Conservation (phyloP, 805 yeast genomes). For the Yarrowia osloensis region DNA sequence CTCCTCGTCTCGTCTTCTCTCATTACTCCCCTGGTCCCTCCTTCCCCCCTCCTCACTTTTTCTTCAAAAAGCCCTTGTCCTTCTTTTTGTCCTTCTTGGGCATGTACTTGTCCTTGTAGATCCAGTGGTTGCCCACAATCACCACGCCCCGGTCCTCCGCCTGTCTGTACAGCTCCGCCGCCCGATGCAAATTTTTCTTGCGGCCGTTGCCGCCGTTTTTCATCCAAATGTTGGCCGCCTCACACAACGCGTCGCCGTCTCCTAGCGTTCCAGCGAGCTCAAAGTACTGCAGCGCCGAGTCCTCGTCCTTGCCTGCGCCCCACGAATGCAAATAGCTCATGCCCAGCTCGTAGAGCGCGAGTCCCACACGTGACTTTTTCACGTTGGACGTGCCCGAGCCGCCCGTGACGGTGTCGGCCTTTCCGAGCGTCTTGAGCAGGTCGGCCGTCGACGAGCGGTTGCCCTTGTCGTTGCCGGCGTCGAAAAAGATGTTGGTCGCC, state of each 20-base stretch:
- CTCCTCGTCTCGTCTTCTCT: background rate
- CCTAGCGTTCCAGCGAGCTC: slow-evolving; percentile 71
- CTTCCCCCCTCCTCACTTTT: slow-evolving; percentile 13
- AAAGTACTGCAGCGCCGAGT: slow-evolving; percentile 57
- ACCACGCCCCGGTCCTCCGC: slow-evolving; percentile 64
- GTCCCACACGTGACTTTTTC: slow-evolving; percentile 39
- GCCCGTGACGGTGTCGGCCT: slow-evolving; percentile 11
- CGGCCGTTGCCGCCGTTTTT: slow-evolving; percentile 52
- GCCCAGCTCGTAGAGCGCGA: slow-evolving; percentile 62
- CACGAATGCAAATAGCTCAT: slow-evolving; percentile 57
- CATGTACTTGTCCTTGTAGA: slow-evolving; percentile 67
- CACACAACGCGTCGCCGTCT: slow-evolving; percentile 65
- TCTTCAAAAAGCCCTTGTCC: slow-evolving; percentile 28
- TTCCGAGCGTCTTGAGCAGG: slow-evolving; percentile 32
- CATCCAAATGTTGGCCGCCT: slow-evolving; percentile 69
- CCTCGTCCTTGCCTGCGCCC: slow-evolving; percentile 58
- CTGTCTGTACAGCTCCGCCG: slow-evolving; percentile 70
- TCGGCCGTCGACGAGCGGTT: slow-evolving; percentile 31
- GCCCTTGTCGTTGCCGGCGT: slow-evolving; percentile 39
- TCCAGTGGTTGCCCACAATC: slow-evolving; percentile 72
- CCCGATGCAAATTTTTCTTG: slow-evolving; percentile 59
- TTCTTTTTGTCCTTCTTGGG: slow-evolving; percentile 35
- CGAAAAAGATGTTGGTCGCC: slow-evolving; percentile 43
- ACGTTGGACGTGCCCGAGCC: slow-evolving; percentile 22
- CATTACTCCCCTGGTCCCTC: background rate